Percentiles rank a stretch among this genome's conserved stretches.
phyloP scores from a whole-genome alignment of 768 basidiomycete species.

The Lactarius sanguifluus region DNA sequence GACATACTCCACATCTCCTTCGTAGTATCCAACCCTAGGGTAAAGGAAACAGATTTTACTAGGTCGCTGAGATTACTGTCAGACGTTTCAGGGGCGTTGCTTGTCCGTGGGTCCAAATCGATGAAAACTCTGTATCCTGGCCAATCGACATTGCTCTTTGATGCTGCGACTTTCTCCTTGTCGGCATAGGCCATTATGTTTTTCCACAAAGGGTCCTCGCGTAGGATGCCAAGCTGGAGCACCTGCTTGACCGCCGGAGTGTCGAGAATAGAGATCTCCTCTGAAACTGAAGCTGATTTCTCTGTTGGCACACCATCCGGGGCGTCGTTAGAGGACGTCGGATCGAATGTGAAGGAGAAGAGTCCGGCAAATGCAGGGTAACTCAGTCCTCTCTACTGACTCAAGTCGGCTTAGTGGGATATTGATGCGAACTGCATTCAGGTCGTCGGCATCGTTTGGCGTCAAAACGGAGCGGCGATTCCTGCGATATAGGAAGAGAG shows the following conservation, averaged over 20 bases:
- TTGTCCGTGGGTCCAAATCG: conserved; percentile 16
- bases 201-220: conserved; percentile 16
- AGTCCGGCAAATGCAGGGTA: conserved; percentile 31
- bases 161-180: conserved; percentile 12
- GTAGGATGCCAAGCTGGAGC: conserved; percentile 26
- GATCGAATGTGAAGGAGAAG: conserved; percentile 25
- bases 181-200: conserved; percentile 1
- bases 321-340: conserved; percentile 4
- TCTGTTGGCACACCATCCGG: neutral
- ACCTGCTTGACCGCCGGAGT: conserved; percentile 20
- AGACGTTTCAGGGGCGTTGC: neutral
- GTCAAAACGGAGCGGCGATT: conserved; percentile 39
- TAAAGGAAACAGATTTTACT: conserved; percentile 12
- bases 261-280: conserved; percentile 8
- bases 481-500: conserved; percentile 48
- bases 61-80: conserved; percentile 17
- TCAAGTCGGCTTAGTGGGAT: conserved; percentile 46
- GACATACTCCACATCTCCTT: conserved; percentile 27
- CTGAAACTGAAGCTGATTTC: neutral
- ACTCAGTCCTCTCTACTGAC: conserved; percentile 29
- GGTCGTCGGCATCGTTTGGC: conserved; percentile 35
- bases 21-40: conserved; percentile 23
- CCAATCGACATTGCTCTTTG: conserved; percentile 15
- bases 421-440: conserved; percentile 45
- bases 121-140: conserved; percentile 24